Conservation (phyloP, 1,284 basidiomycete species). For the Cryptococcus floricola region DNA sequence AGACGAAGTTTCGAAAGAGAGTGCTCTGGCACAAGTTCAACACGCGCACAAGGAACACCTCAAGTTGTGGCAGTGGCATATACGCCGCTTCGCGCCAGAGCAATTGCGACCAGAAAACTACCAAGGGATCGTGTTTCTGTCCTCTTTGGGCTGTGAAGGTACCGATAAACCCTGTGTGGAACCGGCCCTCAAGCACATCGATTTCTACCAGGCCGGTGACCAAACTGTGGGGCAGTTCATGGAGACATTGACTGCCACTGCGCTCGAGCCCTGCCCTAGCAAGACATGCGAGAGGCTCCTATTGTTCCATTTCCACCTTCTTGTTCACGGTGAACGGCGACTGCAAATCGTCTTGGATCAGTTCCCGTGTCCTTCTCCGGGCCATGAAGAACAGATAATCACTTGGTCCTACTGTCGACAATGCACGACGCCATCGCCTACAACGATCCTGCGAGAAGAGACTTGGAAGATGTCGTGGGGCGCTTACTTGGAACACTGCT, state of each 20-base stretch:
- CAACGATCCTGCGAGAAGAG: slow-evolving; percentile 85
- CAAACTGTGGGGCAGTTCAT: slow-evolving; percentile 89
- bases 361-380: slow-evolving; percentile 53
- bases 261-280: slow-evolving; percentile 67
- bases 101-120: slow-evolving; percentile 89
- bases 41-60: slow-evolving; percentile 78
- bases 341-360: slow-evolving; percentile 81
- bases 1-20: slow-evolving; percentile 63
- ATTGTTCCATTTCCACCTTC: slow-evolving; percentile 80
- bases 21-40: slow-evolving; percentile 64
- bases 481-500: slow-evolving; percentile 48
- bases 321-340: slow-evolving; percentile 80
- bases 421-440: slow-evolving; percentile 76
- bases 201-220: slow-evolving; percentile 91
- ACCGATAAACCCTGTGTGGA: slow-evolving; percentile 52
- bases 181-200: slow-evolving; percentile 62
- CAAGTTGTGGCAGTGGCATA: slow-evolving; percentile 87
- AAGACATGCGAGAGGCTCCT: slow-evolving; percentile 79
- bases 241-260: slow-evolving; percentile 65
- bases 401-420: slow-evolving; percentile 89
- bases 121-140: slow-evolving; percentile 65
- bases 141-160: slow-evolving; percentile 44
- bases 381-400: slow-evolving; percentile 66
- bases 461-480: slow-evolving; percentile 62
- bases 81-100: slow-evolving; percentile 67